phyloP scores from a whole-genome alignment of 495 filamentous ascomycete species.

The Talaromyces stipitatus region DNA sequence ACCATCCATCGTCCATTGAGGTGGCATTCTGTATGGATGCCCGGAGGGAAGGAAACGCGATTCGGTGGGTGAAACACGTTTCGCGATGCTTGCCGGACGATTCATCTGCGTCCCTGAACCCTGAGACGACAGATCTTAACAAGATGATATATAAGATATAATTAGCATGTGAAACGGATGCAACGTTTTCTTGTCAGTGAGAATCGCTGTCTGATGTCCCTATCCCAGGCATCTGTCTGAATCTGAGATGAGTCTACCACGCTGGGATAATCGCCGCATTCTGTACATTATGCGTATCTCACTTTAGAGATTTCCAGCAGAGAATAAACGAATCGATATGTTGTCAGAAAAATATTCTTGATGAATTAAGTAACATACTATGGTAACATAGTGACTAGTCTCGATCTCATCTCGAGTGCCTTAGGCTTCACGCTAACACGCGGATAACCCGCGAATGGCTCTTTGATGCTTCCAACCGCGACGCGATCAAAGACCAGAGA shows the following conservation, averaged over 20 bases:
- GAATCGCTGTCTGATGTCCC: not conserved
- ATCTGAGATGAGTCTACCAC: too few relatives aligned
- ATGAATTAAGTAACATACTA: too few relatives aligned
- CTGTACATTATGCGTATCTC: too few relatives aligned
- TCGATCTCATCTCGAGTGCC: not conserved
- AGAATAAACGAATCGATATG: too few relatives aligned
- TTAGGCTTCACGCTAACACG: not conserved
- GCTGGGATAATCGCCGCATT: too few relatives aligned
- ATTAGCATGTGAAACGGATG: not conserved
- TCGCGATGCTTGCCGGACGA: not conserved
- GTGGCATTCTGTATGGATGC: not conserved
- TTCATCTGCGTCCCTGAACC: not conserved
- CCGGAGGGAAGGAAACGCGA: not conserved
- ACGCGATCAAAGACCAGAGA: not conserved
- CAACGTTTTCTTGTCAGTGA: not conserved
- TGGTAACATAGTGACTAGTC: too few relatives aligned
- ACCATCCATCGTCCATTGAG: not conserved
- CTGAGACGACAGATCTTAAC: not conserved
- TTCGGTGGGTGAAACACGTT: not conserved
- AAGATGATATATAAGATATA: not conserved
- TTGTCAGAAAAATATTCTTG: not conserved
- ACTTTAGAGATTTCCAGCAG: too few relatives aligned
- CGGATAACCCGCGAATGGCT: not conserved
- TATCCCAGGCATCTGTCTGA: not conserved
- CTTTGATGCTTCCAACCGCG: not conserved